Conservation (phyloP, 176 grass and related monocot genomes). For the Cenchrus fungigraminus region DNA sequence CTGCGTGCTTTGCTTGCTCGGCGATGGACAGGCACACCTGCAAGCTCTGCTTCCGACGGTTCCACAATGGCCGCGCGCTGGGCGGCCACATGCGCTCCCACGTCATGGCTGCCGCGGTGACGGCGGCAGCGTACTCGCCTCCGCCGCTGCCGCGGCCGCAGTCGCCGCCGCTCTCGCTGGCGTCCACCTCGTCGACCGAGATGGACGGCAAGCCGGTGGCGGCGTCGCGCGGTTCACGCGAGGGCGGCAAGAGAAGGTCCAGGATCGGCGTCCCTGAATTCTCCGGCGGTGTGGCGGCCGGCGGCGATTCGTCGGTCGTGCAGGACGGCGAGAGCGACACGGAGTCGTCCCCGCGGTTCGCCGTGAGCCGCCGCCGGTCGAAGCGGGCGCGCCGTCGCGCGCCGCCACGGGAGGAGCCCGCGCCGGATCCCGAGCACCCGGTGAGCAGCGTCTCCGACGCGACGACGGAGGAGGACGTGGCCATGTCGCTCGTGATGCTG, state of each 20-base stretch:
- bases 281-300: conserved; percentile 15
- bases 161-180: conserved; percentile 44
- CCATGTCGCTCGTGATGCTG: conserved; percentile 82
- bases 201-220: conserved; percentile 23
- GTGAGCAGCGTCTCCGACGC: conserved; percentile 78
- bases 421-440: conserved; percentile 42
- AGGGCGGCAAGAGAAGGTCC: conserved; percentile 62
- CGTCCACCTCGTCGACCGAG: conserved; percentile 55
- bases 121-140: conserved; percentile 5
- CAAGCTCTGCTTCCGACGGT: conserved; percentile 88
- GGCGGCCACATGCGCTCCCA: conserved; percentile 99
- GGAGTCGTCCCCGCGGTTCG: conserved; percentile 67
- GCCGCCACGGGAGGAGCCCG: not conserved
- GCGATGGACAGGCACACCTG: conserved; percentile 84
- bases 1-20: conserved; percentile 15
- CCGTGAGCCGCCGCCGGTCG: conserved; percentile 59
- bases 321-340: conserved; percentile 83
- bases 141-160: not conserved
- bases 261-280: conserved; percentile 48
- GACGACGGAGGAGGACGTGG: conserved; percentile 74
- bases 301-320: conserved; percentile 53
- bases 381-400: conserved; percentile 48
- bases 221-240: conserved; percentile 50
- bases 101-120: conserved; percentile 45
- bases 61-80: conserved; percentile 84